Base-by-base conservation (phyloP, 2,329 filamentous ascomycete species). In the Sphaceloma murrayae region DNA sequence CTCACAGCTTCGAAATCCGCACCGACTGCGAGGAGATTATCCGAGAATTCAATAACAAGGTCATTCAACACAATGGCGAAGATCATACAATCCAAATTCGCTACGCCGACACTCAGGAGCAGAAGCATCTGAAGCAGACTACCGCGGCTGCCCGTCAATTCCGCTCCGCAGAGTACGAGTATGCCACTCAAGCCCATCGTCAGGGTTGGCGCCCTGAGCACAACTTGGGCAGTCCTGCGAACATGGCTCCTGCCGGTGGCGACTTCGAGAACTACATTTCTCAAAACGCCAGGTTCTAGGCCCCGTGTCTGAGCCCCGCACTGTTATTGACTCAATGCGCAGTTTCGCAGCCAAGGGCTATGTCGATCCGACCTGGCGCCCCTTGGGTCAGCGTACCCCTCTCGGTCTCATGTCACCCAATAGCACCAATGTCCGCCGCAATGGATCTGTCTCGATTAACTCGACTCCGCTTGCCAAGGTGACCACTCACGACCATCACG, bases 51-150 rank as follows among this genome's bases (percentile, higher is more conserved):
- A 88, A 94, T 65, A 89, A 91, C 52, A 66, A 65, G 40, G 64
- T 66, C 22, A 66, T 71, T 50, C 59, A 62, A 24, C 70, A 80
- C 53, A 68, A 75, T 21, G 74, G 85, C 52, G 84, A 84, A 30
- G 85, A 94, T 56, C 78, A 82, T 19, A 77, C 91, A 52, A 80
- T 88, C 51, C 88, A 95, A 66, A 87, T 98, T 54, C 88, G 91
- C 52, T 98, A 94, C 62, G 89, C 93, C 51, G 91, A 98, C 59
- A 98, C 91, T 27, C 85, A 91, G 45, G 84, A 89, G 50, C 91
- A 98, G 65, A 98, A 98, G 70, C 79, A 91, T 60, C 74, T 98
- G 54, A 98, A 98, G 74, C 83, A 91, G 52, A 83, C 95, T 60
- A 96, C 89, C 31, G 87, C 91, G 22, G 87, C 94, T 61, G 85